phyloP scores from a whole-genome alignment of 73 alveolate species.

The Breviolum minutum region DNA sequence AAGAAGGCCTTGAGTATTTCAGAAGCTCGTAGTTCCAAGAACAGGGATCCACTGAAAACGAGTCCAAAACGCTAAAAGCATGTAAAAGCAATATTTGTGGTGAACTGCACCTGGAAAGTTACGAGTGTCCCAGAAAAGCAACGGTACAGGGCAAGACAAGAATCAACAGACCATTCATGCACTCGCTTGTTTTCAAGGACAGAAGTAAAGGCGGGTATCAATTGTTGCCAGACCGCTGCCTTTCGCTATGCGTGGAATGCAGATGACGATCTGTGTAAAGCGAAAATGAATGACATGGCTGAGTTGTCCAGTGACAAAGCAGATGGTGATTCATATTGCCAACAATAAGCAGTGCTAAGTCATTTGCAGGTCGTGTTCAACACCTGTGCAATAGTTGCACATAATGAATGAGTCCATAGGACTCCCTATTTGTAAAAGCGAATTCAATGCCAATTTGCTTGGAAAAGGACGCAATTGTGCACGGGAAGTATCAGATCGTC shows the following conservation, averaged over 20 bases:
- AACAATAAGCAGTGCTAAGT: not conserved
- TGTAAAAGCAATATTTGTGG: too few relatives aligned
- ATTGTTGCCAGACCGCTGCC: not conserved
- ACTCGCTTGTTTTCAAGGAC: not conserved
- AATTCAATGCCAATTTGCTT: constrained; percentile 48
- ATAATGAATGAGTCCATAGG: constrained; percentile 29
- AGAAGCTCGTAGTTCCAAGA: not conserved
- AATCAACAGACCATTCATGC: too few relatives aligned
- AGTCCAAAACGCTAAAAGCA: too few relatives aligned
- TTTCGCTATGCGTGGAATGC: constrained; percentile 4
- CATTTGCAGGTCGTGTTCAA: not conserved
- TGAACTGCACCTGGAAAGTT: too few relatives aligned
- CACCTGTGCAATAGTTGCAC: not conserved
- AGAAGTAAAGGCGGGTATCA: not conserved
- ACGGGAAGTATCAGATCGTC: too few relatives aligned
- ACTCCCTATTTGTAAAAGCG: constrained; percentile 16
- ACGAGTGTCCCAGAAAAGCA: too few relatives aligned
- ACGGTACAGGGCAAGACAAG: too few relatives aligned
- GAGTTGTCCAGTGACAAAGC: not conserved
- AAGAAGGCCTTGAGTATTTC: constrained; percentile 24
- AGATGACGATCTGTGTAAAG: not conserved
- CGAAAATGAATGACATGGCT: not conserved
- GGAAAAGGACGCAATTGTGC: not conserved
- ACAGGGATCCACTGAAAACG: too few relatives aligned
- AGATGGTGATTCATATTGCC: too few relatives aligned